Percentiles rank a stretch among this genome's conserved stretches.
Conservation (phyloP, 495 filamentous ascomycete genomes). For the Xylaria sp. region DNA sequence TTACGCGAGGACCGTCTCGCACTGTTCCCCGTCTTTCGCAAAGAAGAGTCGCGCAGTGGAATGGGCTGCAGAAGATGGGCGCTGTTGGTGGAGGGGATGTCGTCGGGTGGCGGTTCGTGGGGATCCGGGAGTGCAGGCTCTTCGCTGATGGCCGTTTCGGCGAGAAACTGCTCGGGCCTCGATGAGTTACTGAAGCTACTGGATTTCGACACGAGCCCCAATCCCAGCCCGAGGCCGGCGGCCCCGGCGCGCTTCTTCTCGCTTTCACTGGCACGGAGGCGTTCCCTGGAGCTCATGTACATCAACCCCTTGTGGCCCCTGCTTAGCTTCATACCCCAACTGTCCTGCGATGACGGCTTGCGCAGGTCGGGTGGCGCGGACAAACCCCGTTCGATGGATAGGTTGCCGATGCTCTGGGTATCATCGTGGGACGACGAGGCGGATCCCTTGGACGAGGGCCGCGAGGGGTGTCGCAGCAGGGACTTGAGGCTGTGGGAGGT, state of each 20-base stretch:
- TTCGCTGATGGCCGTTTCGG: conserved; percentile 60
- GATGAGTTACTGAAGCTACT: conserved; percentile 44
- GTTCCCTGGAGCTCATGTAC: conserved; percentile 68
- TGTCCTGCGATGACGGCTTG: conserved; percentile 57
- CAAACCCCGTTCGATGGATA: conserved; percentile 62
- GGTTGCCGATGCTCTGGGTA: conserved; percentile 64
- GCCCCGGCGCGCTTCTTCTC: conserved; percentile 57
- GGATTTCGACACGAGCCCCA: conserved; percentile 33
- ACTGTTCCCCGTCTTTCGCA: conserved; percentile 60
- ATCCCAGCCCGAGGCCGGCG: conserved; percentile 34
- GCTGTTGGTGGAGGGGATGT: conserved; percentile 31
- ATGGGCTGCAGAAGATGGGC: conserved; percentile 55
- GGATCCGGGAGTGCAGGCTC: conserved; percentile 44
- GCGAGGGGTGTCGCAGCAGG: conserved; percentile 50
- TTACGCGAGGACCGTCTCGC: conserved; percentile 51
- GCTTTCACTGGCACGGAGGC: conserved; percentile 58
- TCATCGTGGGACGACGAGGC: conserved; percentile 57
- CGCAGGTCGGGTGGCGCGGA: conserved; percentile 50
- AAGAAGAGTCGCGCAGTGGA: conserved; percentile 71
- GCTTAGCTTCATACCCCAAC: conserved; percentile 60
- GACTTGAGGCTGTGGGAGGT: conserved; percentile 38
- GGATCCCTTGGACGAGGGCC: conserved; percentile 61
- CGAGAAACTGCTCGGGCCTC: conserved; percentile 55
- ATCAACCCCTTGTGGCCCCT: conserved; percentile 59
- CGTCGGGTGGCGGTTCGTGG: conserved; percentile 28